Evolutionary conservation across 345 rosid species (phyloP), one percentile per base, ranked within the genome.

Genomic region (Balakata baccata): DNA sequence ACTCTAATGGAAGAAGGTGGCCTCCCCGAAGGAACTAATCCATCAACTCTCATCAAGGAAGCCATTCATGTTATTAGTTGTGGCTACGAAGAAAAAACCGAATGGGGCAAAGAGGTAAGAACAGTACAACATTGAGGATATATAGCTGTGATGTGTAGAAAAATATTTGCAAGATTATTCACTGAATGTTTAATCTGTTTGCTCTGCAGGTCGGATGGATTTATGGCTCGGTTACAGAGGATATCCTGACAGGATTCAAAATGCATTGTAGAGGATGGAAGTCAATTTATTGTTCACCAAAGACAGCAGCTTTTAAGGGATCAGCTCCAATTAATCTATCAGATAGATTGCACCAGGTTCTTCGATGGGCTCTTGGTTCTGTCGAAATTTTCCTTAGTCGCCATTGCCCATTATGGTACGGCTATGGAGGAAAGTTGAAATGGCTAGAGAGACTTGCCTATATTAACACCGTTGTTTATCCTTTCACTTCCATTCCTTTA

Each of bases 211-310:
- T 94, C 39, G 98, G 98, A 71, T 94, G 98, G 98, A 94, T 94
- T 38, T 94, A 94, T 29, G 98, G 98, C 56, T 93, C 98, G 5
- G 84, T 93, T 1, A 93, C 98, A 34, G 98, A 94, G 76, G 97
- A 94, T 72, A 94, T 94, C 59, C 77, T 94, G 56, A 90, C 97
- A 9, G 97, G 98, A 25, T 92, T 94, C 78, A 92, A 87, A 80
- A 94, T 94, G 97, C 98, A 94, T 70, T 94, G 98, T 73, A 86
- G 97, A 86, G 98, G 98, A 43, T 94, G 98, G 97, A 94, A 84
- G 58, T 94, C 97, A 0, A 86, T 94, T 9, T 94, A 94, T 53
- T 94, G 97, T 73, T 81, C 85, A 84, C 98, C 97, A 29, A 85
- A 86, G 70, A 83, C 87, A 78, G 85, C 97, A 43, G 98, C 97